Evolutionary conservation across 2,329 filamentous ascomycete species (phyloP).

Genomic region (Chalara sp.): DNA sequence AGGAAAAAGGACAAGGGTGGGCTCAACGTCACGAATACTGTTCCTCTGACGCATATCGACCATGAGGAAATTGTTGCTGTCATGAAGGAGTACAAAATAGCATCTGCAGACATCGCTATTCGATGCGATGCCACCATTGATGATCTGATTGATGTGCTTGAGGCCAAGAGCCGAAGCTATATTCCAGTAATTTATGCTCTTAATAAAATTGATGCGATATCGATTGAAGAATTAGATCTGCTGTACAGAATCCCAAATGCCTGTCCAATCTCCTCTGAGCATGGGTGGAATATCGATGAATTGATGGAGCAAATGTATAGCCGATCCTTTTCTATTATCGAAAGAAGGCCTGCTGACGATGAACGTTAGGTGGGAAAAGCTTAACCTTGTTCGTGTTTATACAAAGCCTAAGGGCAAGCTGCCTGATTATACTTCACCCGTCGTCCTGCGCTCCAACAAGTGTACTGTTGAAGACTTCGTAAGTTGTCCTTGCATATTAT

Average conservation of each 20-base stretch:
- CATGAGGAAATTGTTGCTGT: slow-evolving; percentile 96
- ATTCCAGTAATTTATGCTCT: slow-evolving; percentile 98
- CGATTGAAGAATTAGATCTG: slow-evolving; percentile 93
- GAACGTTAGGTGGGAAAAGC: slow-evolving; percentile 71
- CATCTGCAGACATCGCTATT: slow-evolving; percentile 94
- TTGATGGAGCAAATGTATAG: slow-evolving; percentile 81
- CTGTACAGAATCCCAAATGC: slow-evolving; percentile 96
- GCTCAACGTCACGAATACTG: slow-evolving; percentile 90
- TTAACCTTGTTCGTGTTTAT: slow-evolving; percentile 83
- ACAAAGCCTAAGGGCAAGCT: slow-evolving; percentile 95
- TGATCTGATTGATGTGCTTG: slow-evolving; percentile 91
- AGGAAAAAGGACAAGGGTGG: slow-evolving; percentile 99
- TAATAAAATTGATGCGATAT: slow-evolving; percentile 98
- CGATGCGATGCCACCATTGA: slow-evolving; percentile 96
- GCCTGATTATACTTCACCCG: slow-evolving; percentile 86
- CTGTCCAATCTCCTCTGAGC: slow-evolving; percentile 93
- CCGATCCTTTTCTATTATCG: slow-evolving; percentile 1
- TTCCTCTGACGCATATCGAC: slow-evolving; percentile 86
- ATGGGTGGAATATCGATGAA: slow-evolving; percentile 97
- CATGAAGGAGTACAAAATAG: slow-evolving; percentile 94
- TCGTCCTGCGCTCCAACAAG: slow-evolving; percentile 74
- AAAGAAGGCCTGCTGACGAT: slow-evolving; percentile 11
- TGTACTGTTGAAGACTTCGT: slow-evolving; percentile 97
- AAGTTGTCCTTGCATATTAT: slow-evolving; percentile 36
- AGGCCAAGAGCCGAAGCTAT: slow-evolving; percentile 90